phyloP scores from a whole-genome alignment of 495 filamentous ascomycete genomes.

The Xylaria flabelliformis region DNA sequence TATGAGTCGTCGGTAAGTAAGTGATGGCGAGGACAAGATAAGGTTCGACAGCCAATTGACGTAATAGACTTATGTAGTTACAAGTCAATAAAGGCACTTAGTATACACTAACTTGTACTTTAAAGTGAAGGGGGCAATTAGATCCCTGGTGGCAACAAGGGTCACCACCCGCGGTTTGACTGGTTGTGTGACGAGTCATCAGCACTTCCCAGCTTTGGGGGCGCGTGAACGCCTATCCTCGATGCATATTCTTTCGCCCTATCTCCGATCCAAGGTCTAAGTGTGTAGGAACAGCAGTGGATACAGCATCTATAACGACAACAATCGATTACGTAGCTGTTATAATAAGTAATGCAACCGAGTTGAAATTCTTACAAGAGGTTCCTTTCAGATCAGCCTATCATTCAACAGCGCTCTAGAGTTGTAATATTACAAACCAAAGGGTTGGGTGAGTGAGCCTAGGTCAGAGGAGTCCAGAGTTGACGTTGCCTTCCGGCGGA shows the following conservation, averaged over 20 bases:
- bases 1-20: constrained; percentile 1
- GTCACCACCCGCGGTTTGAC: constrained; percentile 1
- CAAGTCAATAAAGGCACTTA: not conserved
- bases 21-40: not conserved
- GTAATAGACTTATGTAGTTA: constrained; percentile 16
- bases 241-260: not conserved
- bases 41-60: constrained; percentile 8
- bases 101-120: not conserved
- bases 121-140: constrained; percentile 3
- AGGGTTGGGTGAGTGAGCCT: not conserved
- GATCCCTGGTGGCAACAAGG: constrained; percentile 21
- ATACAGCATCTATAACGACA: not conserved
- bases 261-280: constrained; percentile 15
- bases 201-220: constrained; percentile 1
- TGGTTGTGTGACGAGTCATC: constrained; percentile 20
- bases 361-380: not conserved
- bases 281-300: not conserved
- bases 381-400: not conserved
- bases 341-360: not conserved
- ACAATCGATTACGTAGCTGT: not conserved
- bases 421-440: not conserved
- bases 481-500: not conserved
- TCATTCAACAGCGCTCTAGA: not conserved
- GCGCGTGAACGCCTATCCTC: not conserved
- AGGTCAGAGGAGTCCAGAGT: not conserved